phyloP scores from a whole-genome alignment of 495 filamentous ascomycete genomes.

The Penicillium pulvis region DNA sequence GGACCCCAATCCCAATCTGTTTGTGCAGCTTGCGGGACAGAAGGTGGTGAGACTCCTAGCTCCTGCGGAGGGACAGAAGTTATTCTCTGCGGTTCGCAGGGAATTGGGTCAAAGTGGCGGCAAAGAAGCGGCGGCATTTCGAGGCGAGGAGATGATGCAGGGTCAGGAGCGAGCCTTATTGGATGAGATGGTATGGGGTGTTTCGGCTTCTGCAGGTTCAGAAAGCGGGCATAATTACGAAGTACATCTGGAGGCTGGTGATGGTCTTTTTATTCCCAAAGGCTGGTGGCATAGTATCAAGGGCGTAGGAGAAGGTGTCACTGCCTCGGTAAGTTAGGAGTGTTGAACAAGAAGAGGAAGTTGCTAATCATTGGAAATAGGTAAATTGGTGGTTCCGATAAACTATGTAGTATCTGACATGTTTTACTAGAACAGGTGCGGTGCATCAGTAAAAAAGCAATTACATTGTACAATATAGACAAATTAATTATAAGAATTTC shows the following conservation, averaged over 20 bases:
- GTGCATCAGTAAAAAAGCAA: neutral
- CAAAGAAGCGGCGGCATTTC: constrained; percentile 55
- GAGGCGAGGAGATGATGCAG: constrained; percentile 92
- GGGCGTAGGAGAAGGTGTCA: constrained; percentile 65
- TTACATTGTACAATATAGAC: neutral
- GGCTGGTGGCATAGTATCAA: constrained; percentile 97
- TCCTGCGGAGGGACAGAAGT: constrained; percentile 57
- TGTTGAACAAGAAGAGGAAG: neutral
- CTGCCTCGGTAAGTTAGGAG: constrained; percentile 58
- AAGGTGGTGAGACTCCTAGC: constrained; percentile 74
- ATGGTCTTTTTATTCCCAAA: constrained; percentile 83
- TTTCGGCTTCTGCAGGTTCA: constrained; percentile 13
- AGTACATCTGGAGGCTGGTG: constrained; percentile 61
- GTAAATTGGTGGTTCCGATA: constrained; percentile 95
- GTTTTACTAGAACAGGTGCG: neutral
- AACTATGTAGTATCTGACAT: neutral
- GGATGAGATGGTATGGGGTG: constrained; percentile 70
- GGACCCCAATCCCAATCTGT: constrained; percentile 93
- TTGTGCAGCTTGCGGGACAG: constrained; percentile 75
- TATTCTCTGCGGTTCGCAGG: constrained; percentile 61
- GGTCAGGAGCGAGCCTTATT: constrained; percentile 67
- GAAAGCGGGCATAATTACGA: constrained; percentile 51
- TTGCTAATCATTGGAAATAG: constrained; percentile 31
- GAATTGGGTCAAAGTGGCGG: constrained; percentile 43
- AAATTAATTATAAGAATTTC: neutral